Evolutionary conservation across 2,329 filamentous ascomycete species (phyloP).

Genomic region (Nothophoma quercina): DNA sequence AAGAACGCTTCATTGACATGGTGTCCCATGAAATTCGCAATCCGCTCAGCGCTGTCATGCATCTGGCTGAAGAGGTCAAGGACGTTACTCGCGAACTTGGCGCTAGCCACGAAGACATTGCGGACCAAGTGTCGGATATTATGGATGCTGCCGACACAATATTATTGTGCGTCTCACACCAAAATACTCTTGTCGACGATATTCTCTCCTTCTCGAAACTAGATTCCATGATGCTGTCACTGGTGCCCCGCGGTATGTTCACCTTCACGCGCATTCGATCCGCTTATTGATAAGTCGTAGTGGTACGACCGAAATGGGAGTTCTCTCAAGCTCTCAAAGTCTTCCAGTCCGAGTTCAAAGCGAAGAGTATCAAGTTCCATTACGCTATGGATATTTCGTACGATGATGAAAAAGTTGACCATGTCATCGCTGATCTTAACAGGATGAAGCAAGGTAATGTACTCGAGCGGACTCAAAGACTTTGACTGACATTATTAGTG

Average conservation of each 20-base stretch:
- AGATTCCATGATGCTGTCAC: conserved; percentile 55
- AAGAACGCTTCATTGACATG: conserved; percentile 58
- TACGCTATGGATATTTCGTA: conserved; percentile 54
- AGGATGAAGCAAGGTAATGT: conserved; percentile 47
- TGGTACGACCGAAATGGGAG: conserved; percentile 47
- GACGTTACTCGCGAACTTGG: conserved; percentile 40
- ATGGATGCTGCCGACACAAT: conserved; percentile 51
- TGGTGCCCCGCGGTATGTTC: conserved; percentile 40
- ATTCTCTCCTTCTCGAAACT: conserved; percentile 58
- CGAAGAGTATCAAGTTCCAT: conserved; percentile 48
- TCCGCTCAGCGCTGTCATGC: conserved; percentile 50
- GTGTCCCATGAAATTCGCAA: conserved; percentile 53
- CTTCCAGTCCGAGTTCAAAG: conserved; percentile 51
- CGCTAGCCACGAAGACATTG: conserved; percentile 22
- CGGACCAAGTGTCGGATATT: conserved; percentile 38
- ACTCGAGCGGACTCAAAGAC: too few relatives aligned
- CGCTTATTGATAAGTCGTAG: conserved; percentile 20
- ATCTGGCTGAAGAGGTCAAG: conserved; percentile 54
- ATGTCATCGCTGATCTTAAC: conserved; percentile 49
- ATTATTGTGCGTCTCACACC: conserved; percentile 54
- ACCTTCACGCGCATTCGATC: not conserved
- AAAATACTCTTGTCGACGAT: conserved; percentile 57
- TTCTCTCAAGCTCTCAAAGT: conserved; percentile 50
- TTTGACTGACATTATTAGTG: conserved; percentile 37
- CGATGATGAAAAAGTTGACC: conserved; percentile 47